Evolutionary conservation across 129 eudicot species (phyloP), one percentile per base, ranked within the genome.

Genomic region (Artemisia tridentata): DNA sequence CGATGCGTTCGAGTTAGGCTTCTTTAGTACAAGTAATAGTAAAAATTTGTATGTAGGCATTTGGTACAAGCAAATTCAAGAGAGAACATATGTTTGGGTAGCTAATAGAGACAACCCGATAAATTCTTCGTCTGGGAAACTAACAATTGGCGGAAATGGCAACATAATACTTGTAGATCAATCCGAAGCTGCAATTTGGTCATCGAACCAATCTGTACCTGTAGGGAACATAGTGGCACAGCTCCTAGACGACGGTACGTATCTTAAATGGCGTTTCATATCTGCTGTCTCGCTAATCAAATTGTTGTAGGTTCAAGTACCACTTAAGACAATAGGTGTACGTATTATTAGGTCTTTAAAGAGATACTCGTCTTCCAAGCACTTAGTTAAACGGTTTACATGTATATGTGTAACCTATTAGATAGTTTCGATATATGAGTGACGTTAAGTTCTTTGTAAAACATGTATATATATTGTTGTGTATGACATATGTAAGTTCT

Each of bases 81-180:
- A 6, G 0, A 72, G 7, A 68, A 79, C 82, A 3, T 7, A 65
- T 11, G 90, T 84, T 31, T 91, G 97, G 97, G 92, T 91, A 10
- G 92, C 90, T 0, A 91, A 91, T 63, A 78, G 96, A 69, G 90
- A 91, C 57, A 17, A 55, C 21, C 97, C 92, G 11, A 52, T 89
- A 9, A 25, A 4, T 5, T 76, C 82, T 13, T 65, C 79, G 0
- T 69, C 79, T 1, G 83, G 76, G 16, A 48, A 38, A 7, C 23
- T 91, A 45, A 78, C 71, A 8, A 78, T 91, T 15, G 70, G 46
- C 29, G 68, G 57, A 1, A 61, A 77, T 14, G 89, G 86, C 9
- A 86, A 84, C 77, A 5, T 87, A 13, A 21, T 62, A 10, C 71
- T 82, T 4, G n/a, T 72, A 3, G 73, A 85, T 31, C 69, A 76